Percentiles rank a stretch among this genome's conserved stretches.
Evolutionary conservation across 2,329 filamentous ascomycete species (phyloP).

Genomic region (Huntiella savannae): DNA sequence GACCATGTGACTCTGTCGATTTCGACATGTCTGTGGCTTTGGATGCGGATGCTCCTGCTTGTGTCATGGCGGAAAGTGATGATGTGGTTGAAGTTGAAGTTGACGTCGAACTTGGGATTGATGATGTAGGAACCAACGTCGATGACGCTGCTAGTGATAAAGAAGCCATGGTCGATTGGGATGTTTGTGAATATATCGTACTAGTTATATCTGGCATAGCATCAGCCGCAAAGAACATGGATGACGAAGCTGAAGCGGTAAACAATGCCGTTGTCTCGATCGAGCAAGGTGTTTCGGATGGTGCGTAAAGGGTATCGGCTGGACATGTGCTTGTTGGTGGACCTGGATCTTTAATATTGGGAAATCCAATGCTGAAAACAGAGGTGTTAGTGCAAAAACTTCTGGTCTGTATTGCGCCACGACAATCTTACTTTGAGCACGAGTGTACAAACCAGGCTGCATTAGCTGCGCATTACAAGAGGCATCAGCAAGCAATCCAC

Average conservation of each 20-base stretch:
- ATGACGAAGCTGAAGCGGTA: too few relatives aligned
- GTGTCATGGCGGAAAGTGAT: background rate
- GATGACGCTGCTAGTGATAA: too few relatives aligned
- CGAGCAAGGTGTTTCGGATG: constrained; percentile 2
- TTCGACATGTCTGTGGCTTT: background rate
- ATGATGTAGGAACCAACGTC: too few relatives aligned
- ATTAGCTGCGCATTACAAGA: constrained; percentile 8
- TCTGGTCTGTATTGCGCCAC: background rate
- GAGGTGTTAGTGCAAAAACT: background rate
- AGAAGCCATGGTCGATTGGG: too few relatives aligned
- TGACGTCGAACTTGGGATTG: background rate
- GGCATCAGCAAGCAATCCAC: background rate
- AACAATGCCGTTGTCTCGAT: too few relatives aligned
- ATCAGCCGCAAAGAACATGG: too few relatives aligned
- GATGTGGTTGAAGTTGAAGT: background rate
- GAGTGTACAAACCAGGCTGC: constrained; percentile 9
- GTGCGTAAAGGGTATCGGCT: constrained; percentile 7
- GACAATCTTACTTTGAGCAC: constrained; percentile 9
- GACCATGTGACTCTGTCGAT: constrained; percentile 1
- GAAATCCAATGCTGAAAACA: constrained; percentile 7
- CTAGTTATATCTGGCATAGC: too few relatives aligned
- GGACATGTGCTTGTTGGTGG: constrained; percentile 4
- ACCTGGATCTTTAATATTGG: constrained; percentile 8
- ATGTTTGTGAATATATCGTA: too few relatives aligned
- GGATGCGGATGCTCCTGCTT: background rate